Evolutionary conservation across 2,329 filamentous ascomycete species (phyloP), one percentile per base, ranked within the genome.

Genomic region (Fusarium stilboides): DNA sequence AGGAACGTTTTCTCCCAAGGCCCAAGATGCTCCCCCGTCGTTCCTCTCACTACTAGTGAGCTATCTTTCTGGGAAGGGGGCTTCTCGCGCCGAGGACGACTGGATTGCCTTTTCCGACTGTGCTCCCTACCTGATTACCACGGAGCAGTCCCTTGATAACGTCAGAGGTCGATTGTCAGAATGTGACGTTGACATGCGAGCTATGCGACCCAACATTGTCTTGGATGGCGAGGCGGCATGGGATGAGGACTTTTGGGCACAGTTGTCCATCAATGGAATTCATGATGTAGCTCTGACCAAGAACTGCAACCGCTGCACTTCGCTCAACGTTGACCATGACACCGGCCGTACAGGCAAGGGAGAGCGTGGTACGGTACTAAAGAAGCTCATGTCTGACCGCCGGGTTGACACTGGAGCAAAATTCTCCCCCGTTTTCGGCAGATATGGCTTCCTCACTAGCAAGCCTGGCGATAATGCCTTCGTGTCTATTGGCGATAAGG

Each of bases 171-270:
- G 89, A 6, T 78, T 93, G 8, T 80, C 84, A 0, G 80, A 80
- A 1, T 81, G 79, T 14, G 78, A 84, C 31, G 74, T 92, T 80
- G 89, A 91, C 54, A 87, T 92, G 76, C 86, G 85, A 39, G 91
- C 91, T 72, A 92, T 94, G 77, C 87, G 92, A 36, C 90, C 91
- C 1, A 94, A 93, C 75, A 86, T 94, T 46, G 88, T 94, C 2
- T 79, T 94, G 2, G 86, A 87, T 37, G 89, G 88, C 4, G 84
- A 87, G 6, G 77, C 79, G 12, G 80, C 87, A 2, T 94, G 87
- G 76, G 89, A 90, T 14, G 91, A 94, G 77, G 92, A 94, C 75
- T 93, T 86, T 74, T 94, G 91, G 92, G 86, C 81, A 4, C 88
- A 90, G 73, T 77, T 93, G 34, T 77, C 77, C 17, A 76, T 91